Percentiles rank a stretch among this genome's conserved stretches.
These are phyloP conservation scores for Alternaria sp. DNA, from an alignment of 2,329 filamentous ascomycete genomes.

Conservation along the genomic window DNA sequence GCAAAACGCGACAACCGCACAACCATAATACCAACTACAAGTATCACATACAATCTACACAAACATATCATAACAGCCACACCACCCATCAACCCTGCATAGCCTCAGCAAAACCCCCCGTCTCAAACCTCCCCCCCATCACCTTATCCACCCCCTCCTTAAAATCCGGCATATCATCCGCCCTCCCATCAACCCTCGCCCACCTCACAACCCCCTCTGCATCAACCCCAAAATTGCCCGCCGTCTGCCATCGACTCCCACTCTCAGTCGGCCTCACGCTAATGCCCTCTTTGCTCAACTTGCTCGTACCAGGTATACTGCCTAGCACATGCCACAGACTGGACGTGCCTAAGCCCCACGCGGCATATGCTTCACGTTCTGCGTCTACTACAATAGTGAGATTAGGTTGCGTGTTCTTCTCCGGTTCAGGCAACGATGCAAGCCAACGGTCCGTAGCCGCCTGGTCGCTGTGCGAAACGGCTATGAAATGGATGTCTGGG, in stretches of 20 bases:
- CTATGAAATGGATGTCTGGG: constrained; percentile 39
- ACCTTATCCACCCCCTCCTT: constrained; percentile 51
- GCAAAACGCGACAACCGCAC: background rate
- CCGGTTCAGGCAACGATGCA: constrained; percentile 28
- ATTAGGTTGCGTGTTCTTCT: constrained; percentile 55
- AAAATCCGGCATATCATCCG: constrained; percentile 63
- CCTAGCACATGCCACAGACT: constrained; percentile 67
- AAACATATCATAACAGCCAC: background rate
- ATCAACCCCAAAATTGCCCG: constrained; percentile 69
- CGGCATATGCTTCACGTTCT: constrained; percentile 65
- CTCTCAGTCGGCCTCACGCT: constrained; percentile 70
- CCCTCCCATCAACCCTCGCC: constrained; percentile 55
- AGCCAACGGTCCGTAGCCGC: constrained; percentile 44
- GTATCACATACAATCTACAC: background rate
- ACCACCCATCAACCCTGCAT: background rate
- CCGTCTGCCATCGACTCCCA: constrained; percentile 72
- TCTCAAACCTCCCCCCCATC: background rate
- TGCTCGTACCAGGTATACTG: constrained; percentile 64
- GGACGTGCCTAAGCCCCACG: constrained; percentile 69
- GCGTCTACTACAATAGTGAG: constrained; percentile 67
- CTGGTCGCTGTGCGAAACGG: constrained; percentile 45
- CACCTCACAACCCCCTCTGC: constrained; percentile 60
- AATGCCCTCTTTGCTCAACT: constrained; percentile 67
- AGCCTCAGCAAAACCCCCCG: background rate
- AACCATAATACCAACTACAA: background rate